Evolutionary conservation across 192 early-diverging fungal species (phyloP), one percentile per base, ranked within the genome.

Genomic region (Gamsiella multidivaricata): DNA sequence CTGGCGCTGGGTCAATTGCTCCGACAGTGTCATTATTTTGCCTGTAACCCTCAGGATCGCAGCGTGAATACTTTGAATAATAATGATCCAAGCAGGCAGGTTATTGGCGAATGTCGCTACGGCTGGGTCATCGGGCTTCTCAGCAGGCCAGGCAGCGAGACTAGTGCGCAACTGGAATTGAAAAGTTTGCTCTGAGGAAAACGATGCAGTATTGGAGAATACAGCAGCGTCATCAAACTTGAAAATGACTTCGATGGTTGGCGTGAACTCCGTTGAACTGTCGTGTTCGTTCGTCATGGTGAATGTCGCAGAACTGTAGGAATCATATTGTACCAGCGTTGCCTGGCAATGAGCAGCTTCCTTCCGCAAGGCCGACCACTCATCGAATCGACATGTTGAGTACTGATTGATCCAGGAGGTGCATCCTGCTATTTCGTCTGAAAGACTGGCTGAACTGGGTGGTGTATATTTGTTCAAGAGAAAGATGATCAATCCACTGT

Each of bases 71-170:
- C 60, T 42, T 14, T 69, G 74, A 8, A 64, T 17, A 28, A 78
- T 78, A 0, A 64, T 17, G 20, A 69, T 68, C 74, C 74, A 78
- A 4, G 74, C 74, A 2, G 54, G 54, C 7, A 78, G 26, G 20
- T 78, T 78, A 28, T 29, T 56, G 2, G 59, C 53, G 25, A 71
- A 57, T 12, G 39, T 12, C 11, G 36, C 0, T 14, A n/a, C 39
- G 6, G 56, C 37, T 8, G 15, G 39, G 14, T 6, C 10, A 5
- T 37, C 0, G 2, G 23, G 18, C 18, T 2, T 28, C n/a, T 8
- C 52, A 7, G 22, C 17, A 1, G 36, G n/a, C 67, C 67, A 69
- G 6, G 37, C 3, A n/a, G 49, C 28, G 9, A 61, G 57, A 31
- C 49, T 51, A 0, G 4, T 17, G 10, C 23, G 32, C 11, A 61